Base-by-base conservation (phyloP, 305 asterid species). In the Fraxinus velutina region DNA sequence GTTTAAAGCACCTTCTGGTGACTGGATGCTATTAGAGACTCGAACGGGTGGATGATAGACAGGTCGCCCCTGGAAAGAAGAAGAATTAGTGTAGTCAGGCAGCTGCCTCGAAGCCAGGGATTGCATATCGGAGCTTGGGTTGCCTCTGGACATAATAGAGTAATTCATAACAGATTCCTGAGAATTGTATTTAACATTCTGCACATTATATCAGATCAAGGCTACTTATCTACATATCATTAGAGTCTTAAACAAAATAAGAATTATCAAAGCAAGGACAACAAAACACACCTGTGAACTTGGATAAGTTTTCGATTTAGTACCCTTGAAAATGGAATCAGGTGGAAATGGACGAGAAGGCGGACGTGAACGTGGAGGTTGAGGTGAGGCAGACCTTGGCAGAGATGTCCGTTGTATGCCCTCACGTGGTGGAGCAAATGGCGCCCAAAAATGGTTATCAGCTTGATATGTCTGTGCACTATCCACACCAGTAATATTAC, bases 271-370 rank as follows among this genome's bases (percentile, higher is more conserved):
- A 80, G 64, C 42, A 21, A 73, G 47, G 81, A 80, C 39, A 12
- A 37, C 84, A 37, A 84, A 52, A 79, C 55, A 50, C 50, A 94
- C 97, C 97, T 89, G 92, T 76, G 90, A 79, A 89, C 85, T 85
- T 6, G 87, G 82, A 76, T 85, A 87, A 66, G 78, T 86, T 85
- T 88, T 86, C 33, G 90, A 82, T 55, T 86, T 84, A 27, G 70
- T 78, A 86, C 84, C 84, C 78, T 83, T 85, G 21, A 90, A 55
- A 73, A 86, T 77, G 30, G 90, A 77, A 83, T 79, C 88, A 75
- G 79, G 86, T 47, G 85, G 81, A 75, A 83, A 89, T 74, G 90
- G 86, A 86, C 85, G 84, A 57, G 82, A 75, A 78, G 89, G 81
- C 64, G 86, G 86, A 24, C 81, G 88, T 4, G 88, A 88, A 1